phyloP scores from a whole-genome alignment of 2,329 filamentous ascomycete species.

The Arthrobotrys entomopaga region DNA sequence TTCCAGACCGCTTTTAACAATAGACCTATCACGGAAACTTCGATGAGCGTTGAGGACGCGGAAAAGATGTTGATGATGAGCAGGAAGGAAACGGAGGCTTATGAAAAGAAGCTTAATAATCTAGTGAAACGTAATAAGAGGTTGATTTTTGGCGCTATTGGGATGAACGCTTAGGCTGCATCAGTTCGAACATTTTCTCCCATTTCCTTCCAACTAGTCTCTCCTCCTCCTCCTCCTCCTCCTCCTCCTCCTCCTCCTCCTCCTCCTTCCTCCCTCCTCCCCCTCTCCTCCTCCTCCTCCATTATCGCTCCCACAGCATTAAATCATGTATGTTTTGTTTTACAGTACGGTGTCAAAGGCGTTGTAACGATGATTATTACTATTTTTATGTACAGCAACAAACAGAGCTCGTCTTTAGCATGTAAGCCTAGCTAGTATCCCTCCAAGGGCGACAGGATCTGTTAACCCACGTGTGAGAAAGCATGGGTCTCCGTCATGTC shows the following conservation, averaged over 20 bases:
- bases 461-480: neutral
- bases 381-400: no score
- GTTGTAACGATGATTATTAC: no score
- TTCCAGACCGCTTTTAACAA: conserved; percentile 44
- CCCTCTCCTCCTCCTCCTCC: no score
- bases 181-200: neutral
- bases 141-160: conserved; percentile 51
- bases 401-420: no score
- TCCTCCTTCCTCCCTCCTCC: no score
- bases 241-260: no score
- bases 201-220: no score
- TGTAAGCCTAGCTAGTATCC: no score
- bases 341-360: no score
- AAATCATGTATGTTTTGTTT: no score
- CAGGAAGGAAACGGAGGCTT: conserved; percentile 70
- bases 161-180: conserved; percentile 14
- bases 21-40: conserved; percentile 33
- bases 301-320: no score
- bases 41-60: conserved; percentile 72
- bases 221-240: no score
- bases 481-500: neutral
- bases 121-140: conserved; percentile 70
- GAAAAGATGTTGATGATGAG: conserved; percentile 67
- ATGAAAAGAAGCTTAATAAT: conserved; percentile 72
- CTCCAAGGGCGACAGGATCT: neutral